These are phyloP conservation scores for Thielaviopsis populi DNA, from an alignment of 2,329 filamentous ascomycete genomes.

Conservation along the genomic window DNA sequence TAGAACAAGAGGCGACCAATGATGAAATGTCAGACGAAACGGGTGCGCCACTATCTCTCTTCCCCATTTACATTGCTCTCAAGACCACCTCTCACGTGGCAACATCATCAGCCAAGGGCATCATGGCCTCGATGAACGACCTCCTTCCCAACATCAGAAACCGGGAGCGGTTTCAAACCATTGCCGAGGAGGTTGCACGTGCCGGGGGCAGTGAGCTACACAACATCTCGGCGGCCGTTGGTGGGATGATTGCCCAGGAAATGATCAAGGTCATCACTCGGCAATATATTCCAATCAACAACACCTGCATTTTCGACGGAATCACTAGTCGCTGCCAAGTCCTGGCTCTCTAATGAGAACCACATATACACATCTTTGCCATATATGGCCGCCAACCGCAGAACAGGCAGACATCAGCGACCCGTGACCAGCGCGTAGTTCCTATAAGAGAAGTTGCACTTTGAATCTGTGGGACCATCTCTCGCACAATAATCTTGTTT, in stretches of 20 bases:
- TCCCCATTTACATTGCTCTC: slow-evolving; percentile 56
- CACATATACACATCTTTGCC: neutral
- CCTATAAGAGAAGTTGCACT: neutral
- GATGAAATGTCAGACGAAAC: slow-evolving; percentile 37
- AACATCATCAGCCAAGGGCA: slow-evolving; percentile 14
- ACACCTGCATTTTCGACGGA: slow-evolving; percentile 56
- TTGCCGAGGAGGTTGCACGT: slow-evolving; percentile 52
- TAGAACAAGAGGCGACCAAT: slow-evolving; percentile 40
- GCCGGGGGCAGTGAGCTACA: slow-evolving; percentile 77
- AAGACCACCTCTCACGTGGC: slow-evolving; percentile 22
- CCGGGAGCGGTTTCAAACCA: slow-evolving; percentile 6
- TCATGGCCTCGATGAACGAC: slow-evolving; percentile 9
- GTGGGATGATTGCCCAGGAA: slow-evolving; percentile 93
- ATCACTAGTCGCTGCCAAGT: slow-evolving; percentile 47
- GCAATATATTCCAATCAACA: slow-evolving; percentile 57
- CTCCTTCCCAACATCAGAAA: neutral
- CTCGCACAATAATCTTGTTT: neutral
- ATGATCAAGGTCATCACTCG: slow-evolving; percentile 76
- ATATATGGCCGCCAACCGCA: too few relatives aligned
- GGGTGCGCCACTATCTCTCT: slow-evolving; percentile 41
- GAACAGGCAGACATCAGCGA: too few relatives aligned
- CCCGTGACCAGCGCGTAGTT: neutral
- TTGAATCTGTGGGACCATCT: neutral
- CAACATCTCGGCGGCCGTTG: slow-evolving; percentile 75
- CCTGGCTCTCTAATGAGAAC: slow-evolving; percentile 26